A percentile compares a stretch with the other conserved stretches of the same genome.
Conservation (phyloP, 257 asterid genomes). For the Gynochthodes officinalis region DNA sequence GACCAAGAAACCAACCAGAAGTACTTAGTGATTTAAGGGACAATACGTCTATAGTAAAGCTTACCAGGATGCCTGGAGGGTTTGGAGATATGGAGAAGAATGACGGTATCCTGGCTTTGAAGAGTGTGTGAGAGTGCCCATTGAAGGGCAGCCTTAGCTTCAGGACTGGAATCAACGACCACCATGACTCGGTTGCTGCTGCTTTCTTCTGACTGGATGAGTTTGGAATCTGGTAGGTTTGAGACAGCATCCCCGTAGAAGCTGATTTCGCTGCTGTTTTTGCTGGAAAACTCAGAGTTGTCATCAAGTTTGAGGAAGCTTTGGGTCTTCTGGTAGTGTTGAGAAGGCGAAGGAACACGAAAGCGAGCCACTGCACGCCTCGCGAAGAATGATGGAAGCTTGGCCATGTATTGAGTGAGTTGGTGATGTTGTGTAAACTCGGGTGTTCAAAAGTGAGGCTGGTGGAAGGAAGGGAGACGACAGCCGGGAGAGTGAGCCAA, state of each 20-base stretch:
- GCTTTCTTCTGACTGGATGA: conserved; percentile 30
- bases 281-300: conserved; percentile 35
- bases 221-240: too few relatives aligned
- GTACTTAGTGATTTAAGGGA: too few relatives aligned
- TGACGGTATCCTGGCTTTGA: conserved; percentile 60
- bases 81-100: conserved; percentile 59
- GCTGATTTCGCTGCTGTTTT: conserved; percentile 33
- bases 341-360: conserved; percentile 55
- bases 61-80: conserved; percentile 50
- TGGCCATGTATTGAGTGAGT: conserved; percentile 27
- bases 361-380: conserved; percentile 42
- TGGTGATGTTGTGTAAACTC: too few relatives aligned
- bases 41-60: too few relatives aligned
- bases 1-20: too few relatives aligned
- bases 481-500: too few relatives aligned
- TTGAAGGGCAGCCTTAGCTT: conserved; percentile 71
- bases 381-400: conserved; percentile 50
- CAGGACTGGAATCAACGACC: conserved; percentile 58
- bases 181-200: conserved; percentile 78
- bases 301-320: conserved; percentile 33
- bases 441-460: too few relatives aligned
- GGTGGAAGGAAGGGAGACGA: too few relatives aligned
- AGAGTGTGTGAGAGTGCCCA: conserved; percentile 89
- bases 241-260: conserved; percentile 21
- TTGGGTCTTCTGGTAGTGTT: conserved; percentile 28